Base-by-base conservation (phyloP, 352 stramenopile species). In the Phytophthora fragariae region DNA sequence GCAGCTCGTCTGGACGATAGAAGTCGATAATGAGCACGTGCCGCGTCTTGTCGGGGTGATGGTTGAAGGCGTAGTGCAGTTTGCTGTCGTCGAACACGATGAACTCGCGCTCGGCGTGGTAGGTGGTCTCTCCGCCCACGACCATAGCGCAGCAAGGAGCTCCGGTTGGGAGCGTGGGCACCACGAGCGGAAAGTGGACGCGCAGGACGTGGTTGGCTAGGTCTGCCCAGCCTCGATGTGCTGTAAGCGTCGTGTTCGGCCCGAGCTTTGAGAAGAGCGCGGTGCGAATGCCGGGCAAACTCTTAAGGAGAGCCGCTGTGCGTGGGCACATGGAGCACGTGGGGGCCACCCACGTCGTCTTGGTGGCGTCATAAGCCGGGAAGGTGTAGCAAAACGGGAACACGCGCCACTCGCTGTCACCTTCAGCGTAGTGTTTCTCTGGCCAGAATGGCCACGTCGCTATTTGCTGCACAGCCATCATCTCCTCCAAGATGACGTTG, bases 21-120 rank as follows among this genome's bases (percentile, higher is more conserved):
- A 98, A 76, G 69, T 98, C 92, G 44, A 98, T 79, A 65, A 98
- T 98, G 27, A 98, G 76, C 31, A 98, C 88, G 35, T 88, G 82
- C 7, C 88, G 83, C 53, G 81, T 92, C 65, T 86, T 73, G 12
- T 87, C 78, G 3, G 79, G 71, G 65, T 93, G 89, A 61, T 89
- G 67, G 73, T 97, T 97, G 74, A 85, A 97, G 59, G 90, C 91
- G 57, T 92, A 92, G 77, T 98, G 92, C 55, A 97, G 79, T 70
- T 98, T 98, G 75, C 89, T 97, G 75, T 98, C 92, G 76, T 98
- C 92, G 68, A 98, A 98, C 12, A 98, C 92, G 39, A 97, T 81
- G 29, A 98, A 73, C 65, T 95, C 81, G 15, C 85, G 78, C 65
- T 94, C 81, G n/a, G 71, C 58, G 65, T 98, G 92, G 53, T 84